phyloP scores from a whole-genome alignment of 2,329 filamentous ascomycete genomes.

The Shiraia sp. region DNA sequence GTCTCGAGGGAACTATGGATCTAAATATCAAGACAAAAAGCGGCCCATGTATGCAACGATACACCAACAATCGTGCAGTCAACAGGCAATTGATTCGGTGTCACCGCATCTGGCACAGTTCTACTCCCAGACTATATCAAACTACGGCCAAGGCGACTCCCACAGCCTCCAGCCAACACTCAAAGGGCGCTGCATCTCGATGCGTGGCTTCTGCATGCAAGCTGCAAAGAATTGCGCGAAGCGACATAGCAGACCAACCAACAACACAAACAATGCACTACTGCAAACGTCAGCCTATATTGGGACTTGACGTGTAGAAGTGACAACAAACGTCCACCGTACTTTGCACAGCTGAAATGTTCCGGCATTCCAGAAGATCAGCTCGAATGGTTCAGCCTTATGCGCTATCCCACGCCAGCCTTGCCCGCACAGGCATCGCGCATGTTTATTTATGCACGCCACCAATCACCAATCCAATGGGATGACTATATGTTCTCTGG shows the following conservation, averaged over 20 bases:
- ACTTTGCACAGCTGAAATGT: conserved; percentile 1
- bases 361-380: conserved; percentile 1
- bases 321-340: not conserved
- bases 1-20: too few species aligned
- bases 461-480: not conserved
- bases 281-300: not conserved
- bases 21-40: too few species aligned
- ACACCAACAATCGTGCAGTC: too few species aligned
- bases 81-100: too few species aligned
- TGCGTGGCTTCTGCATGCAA: not conserved
- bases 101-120: too few species aligned
- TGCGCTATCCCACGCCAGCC: not conserved
- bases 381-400: not conserved
- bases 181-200: too few species aligned
- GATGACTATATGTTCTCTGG: not conserved
- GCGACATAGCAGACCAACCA: too few species aligned
- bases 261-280: not conserved
- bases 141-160: not conserved
- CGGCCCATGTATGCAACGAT: too few species aligned
- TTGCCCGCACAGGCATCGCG: not conserved
- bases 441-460: not conserved
- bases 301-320: not conserved
- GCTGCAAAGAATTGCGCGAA: not conserved
- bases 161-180: not conserved
- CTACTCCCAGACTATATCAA: too few species aligned